A percentile compares a stretch with the other conserved stretches of the same genome.
phyloP scores from a whole-genome alignment of 2,329 filamentous ascomycete species.

The Amesomyces nigricolor region DNA sequence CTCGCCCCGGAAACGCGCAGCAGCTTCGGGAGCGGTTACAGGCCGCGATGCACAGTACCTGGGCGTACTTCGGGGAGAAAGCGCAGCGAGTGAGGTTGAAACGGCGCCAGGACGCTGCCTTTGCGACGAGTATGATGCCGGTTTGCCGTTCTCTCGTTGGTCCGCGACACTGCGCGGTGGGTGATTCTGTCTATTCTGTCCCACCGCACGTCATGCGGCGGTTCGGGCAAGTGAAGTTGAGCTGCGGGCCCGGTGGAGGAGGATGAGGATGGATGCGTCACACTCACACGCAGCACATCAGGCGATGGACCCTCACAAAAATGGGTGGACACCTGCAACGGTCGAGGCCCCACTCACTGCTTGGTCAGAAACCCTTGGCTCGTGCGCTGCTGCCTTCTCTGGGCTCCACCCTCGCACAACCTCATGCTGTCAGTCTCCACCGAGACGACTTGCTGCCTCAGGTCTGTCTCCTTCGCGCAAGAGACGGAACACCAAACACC shows the following conservation, averaged over 20 bases:
- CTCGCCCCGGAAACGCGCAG: background rate
- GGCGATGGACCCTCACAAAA: background rate
- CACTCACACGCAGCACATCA: background rate
- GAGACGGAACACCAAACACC: too few relatives aligned
- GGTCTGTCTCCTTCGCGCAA: too few relatives aligned
- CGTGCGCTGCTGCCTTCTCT: background rate
- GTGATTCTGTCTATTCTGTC: background rate
- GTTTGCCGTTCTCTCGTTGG: background rate
- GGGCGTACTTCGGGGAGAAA: background rate
- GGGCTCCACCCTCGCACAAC: conserved; percentile 1
- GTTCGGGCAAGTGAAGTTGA: background rate
- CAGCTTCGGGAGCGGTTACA: background rate
- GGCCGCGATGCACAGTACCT: background rate
- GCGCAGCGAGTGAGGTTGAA: too few relatives aligned
- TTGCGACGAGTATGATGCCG: too few relatives aligned
- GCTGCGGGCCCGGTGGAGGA: conserved; percentile 6
- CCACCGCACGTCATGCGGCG: conserved; percentile 14
- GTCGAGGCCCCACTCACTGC: background rate
- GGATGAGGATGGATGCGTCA: conserved; percentile 1
- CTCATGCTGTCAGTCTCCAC: background rate
- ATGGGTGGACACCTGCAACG: background rate
- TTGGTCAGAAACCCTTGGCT: conserved; percentile 14
- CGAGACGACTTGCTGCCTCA: too few relatives aligned
- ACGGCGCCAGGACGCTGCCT: too few relatives aligned
- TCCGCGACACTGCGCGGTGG: background rate